phyloP scores from a whole-genome alignment of 768 basidiomycete species.

The Mycena albidolilacea region DNA sequence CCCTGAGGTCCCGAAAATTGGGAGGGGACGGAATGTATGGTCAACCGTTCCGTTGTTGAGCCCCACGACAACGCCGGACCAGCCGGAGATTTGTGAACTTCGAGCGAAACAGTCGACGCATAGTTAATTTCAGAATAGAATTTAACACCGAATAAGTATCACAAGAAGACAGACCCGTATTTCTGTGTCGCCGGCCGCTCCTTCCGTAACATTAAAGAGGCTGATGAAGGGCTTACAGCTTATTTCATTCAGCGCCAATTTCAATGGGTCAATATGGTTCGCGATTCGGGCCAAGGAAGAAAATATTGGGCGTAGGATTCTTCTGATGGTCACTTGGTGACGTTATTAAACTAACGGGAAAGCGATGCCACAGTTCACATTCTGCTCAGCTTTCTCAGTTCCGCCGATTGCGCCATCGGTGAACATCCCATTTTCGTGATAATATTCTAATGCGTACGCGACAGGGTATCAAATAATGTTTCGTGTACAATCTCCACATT shows the following conservation, averaged over 20 bases:
- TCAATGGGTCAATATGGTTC: constrained; percentile 56
- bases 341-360: background rate
- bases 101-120: constrained; percentile 58
- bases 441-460: constrained; percentile 65
- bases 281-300: constrained; percentile 57
- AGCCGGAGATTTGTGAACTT: constrained; percentile 51
- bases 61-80: constrained; percentile 50
- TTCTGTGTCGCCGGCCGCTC: constrained; percentile 53
- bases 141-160: background rate
- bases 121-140: constrained; percentile 50
- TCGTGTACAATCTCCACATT: constrained; percentile 68
- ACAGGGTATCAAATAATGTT: constrained; percentile 55
- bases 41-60: constrained; percentile 66
- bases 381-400: constrained; percentile 11
- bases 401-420: constrained; percentile 42
- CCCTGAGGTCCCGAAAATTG: constrained; percentile 48
- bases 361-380: background rate
- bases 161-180: constrained; percentile 51
- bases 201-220: constrained; percentile 69
- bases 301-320: constrained; percentile 63
- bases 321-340: constrained; percentile 61
- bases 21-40: constrained; percentile 48
- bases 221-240: constrained; percentile 72
- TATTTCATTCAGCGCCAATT: constrained; percentile 60
- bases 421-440: constrained; percentile 68